Base-by-base conservation (phyloP, 805 yeast genomes). In the Hanseniaspora thailandica region DNA sequence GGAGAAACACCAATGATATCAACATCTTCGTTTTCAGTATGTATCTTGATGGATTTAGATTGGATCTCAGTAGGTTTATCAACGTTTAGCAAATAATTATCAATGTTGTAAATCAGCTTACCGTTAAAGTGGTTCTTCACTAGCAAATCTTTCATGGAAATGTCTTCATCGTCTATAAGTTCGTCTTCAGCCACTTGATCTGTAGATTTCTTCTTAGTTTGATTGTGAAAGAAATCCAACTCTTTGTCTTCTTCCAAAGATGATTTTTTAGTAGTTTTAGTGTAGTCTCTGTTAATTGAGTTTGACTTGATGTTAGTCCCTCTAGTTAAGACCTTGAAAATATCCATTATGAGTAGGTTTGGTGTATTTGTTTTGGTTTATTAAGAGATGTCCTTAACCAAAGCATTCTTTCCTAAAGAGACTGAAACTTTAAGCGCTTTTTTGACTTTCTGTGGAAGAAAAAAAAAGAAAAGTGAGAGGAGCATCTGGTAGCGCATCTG, bases 31-130 rank as follows among this genome's bases (percentile, higher is more conserved):
- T 72, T 75, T 51, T 77, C 73, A 51, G 87, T 68, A 13, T 86
- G 68, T 9, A 80, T 71, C 2, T 98, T 97, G 40, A 93, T 81
- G 1, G 88, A 80, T 66, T 93, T 97, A 57, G 87, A 77, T 69
- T 93, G 99, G 60, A 93, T 86, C 3, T 97, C 82, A 0, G 98
- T 90, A 5, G 98, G 97, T 57, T 81, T 85, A 0, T 80, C 76
- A 62, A 89, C 89, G 45, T 82, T 76, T 10, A 77, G 76, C 20
- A 81, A 71, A 56, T 90, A 69, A 62, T 88, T 89, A 26, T 73
- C 67, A 34, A 83, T 67, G 20, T 48, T 48, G 36, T 48, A 48
- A 30, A 87, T 68, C 38, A 71, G 58, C 20, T 69, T 66, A 56
- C 71, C 72, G 62, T 83, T 81, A 33, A 93, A 68, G 41, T 78